A percentile compares a stretch with the other conserved stretches of the same genome.
These are phyloP conservation scores for Powellomyces hirtus DNA, from an alignment of 192 early-diverging fungal species.

Conservation along the genomic window DNA sequence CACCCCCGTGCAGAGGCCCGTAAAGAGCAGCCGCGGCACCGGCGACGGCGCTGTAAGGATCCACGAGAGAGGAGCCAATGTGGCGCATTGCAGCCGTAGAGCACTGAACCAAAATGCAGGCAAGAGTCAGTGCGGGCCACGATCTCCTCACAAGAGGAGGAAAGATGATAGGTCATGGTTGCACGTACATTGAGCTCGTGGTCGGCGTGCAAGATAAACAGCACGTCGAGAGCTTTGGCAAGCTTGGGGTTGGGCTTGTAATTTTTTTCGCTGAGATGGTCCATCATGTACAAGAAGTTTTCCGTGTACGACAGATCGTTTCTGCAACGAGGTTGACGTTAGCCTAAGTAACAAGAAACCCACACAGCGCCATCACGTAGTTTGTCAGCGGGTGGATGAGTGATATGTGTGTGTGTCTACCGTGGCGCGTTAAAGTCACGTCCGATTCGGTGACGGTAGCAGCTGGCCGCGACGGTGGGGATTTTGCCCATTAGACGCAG, in stretches of 20 bases:
- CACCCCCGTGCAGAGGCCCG: conserved; percentile 63
- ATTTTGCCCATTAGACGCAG: conserved; percentile 64
- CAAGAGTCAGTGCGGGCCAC: too few relatives aligned
- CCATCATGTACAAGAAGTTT: conserved; percentile 67
- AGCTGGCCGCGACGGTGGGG: conserved; percentile 61
- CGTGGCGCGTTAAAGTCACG: conserved; percentile 42
- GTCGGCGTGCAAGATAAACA: conserved; percentile 70
- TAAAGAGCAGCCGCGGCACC: conserved; percentile 64
- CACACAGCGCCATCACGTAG: too few relatives aligned
- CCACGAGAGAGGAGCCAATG: conserved; percentile 57
- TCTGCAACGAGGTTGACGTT: too few relatives aligned
- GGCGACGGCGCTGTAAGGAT: conserved; percentile 58
- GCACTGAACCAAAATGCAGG: too few relatives aligned
- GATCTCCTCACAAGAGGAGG: neutral
- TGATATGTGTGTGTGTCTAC: too few relatives aligned
- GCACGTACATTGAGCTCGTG: conserved; percentile 41
- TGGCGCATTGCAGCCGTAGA: conserved; percentile 63
- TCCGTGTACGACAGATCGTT: conserved; percentile 56
- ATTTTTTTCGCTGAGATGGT: conserved; percentile 53
- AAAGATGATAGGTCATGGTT: neutral
- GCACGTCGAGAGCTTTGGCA: conserved; percentile 57
- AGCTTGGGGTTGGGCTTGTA: conserved; percentile 60
- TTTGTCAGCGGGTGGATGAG: too few relatives aligned
- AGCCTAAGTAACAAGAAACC: too few relatives aligned
- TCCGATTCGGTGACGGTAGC: conserved; percentile 56